Percentiles rank a stretch among this genome's conserved stretches.
Conservation (phyloP, 1,284 basidiomycete species). For the Cryptococcus sp. region DNA sequence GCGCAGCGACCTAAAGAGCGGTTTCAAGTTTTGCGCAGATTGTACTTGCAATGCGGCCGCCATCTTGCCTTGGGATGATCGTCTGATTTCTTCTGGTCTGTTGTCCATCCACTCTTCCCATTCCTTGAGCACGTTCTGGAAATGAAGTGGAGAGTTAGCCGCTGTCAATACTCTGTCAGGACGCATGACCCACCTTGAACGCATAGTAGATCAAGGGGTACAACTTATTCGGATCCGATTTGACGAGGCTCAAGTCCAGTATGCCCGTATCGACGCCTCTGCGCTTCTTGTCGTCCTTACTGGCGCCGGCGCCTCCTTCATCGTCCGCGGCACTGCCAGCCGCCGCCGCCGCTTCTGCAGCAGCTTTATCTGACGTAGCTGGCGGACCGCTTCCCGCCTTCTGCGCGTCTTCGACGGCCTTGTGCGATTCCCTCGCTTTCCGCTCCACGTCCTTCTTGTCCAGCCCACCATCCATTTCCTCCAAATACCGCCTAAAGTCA, state of each 20-base stretch:
- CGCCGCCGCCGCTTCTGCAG: slow-evolving; percentile 9
- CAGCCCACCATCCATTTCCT: slow-evolving; percentile 75
- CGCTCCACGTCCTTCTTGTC: slow-evolving; percentile 67
- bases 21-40: slow-evolving; percentile 94
- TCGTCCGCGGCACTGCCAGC: slow-evolving; percentile 12
- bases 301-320: neutral
- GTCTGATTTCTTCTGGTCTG: slow-evolving; percentile 75
- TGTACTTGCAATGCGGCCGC: slow-evolving; percentile 95
- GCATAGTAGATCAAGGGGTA: slow-evolving; percentile 98
- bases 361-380: neutral
- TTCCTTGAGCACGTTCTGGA: slow-evolving; percentile 77
- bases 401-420: slow-evolving; percentile 27
- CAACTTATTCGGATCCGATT: slow-evolving; percentile 90
- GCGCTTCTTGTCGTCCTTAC: slow-evolving; percentile 43
- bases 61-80: slow-evolving; percentile 85
- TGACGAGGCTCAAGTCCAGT: slow-evolving; percentile 78
- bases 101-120: slow-evolving; percentile 95
- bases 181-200: slow-evolving; percentile 62
- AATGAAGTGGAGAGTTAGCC: neutral
- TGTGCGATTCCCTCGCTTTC: slow-evolving; percentile 34
- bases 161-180: neutral
- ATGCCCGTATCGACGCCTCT: slow-evolving; percentile 59
- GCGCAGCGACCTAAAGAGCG: slow-evolving; percentile 86
- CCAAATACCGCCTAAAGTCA: slow-evolving; percentile 90
- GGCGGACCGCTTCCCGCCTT: slow-evolving; percentile 5